A percentile compares a stretch with the other conserved stretches of the same genome.
Evolutionary conservation across 2,329 filamentous ascomycete genomes (phyloP).

Genomic region (Cercospora brassicicola): DNA sequence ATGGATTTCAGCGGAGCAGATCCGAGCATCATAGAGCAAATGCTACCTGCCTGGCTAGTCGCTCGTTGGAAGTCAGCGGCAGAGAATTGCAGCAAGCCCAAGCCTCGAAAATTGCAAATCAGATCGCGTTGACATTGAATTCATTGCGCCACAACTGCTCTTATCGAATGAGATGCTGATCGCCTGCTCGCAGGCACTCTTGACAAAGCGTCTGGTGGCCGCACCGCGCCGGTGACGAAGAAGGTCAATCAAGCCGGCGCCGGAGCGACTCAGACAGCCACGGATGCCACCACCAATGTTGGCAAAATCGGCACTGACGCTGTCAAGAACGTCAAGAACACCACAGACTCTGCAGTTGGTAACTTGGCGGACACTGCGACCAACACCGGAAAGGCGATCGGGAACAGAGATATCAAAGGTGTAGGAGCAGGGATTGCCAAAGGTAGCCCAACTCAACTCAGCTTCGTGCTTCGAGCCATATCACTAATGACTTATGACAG

Average conservation of each 20-base stretch:
- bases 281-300: conserved; percentile 40
- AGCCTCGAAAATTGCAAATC: conserved; percentile 9
- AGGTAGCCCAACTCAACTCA: conserved; percentile 8
- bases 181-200: conserved; percentile 28
- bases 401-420: conserved; percentile 36
- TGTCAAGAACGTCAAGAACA: conserved; percentile 38
- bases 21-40: conserved; percentile 24
- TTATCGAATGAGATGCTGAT: conserved; percentile 14
- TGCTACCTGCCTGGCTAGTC: conserved; percentile 33
- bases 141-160: not conserved
- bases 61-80: conserved; percentile 31
- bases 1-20: conserved; percentile 27
- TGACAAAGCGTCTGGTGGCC: conserved; percentile 39
- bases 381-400: conserved; percentile 31
- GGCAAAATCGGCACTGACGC: conserved; percentile 38
- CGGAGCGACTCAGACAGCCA: conserved; percentile 39
- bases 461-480: not conserved
- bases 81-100: conserved; percentile 13
- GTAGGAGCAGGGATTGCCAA: conserved; percentile 28
- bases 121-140: not conserved
- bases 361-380: conserved; percentile 34
- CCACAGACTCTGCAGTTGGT: conserved; percentile 32
- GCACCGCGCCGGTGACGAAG: conserved; percentile 35
- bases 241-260: conserved; percentile 40
- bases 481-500: conserved; percentile 17